Conservation (phyloP, 2,329 filamentous ascomycete species). For the Coniochaeta sp. region DNA sequence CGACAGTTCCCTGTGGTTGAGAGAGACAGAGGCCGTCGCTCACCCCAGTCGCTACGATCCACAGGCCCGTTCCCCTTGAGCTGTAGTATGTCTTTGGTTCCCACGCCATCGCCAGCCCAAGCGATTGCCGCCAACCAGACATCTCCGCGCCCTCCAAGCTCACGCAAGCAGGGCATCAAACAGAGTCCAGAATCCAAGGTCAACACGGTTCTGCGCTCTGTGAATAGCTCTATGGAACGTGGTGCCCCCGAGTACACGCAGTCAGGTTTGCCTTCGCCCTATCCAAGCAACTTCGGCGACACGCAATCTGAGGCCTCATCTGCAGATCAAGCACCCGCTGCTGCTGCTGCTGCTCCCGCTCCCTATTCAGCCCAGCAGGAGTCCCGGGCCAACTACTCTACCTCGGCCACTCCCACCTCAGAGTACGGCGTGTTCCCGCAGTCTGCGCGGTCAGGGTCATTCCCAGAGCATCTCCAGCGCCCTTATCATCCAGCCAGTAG, state of each 20-base stretch:
- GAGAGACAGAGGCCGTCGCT: background rate
- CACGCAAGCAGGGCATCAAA: conserved; percentile 8
- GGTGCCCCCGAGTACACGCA: conserved; percentile 71
- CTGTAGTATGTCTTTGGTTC: conserved; percentile 13
- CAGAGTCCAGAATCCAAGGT: conserved; percentile 3
- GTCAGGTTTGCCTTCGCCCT: conserved; percentile 78
- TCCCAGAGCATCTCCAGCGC: conserved; percentile 82
- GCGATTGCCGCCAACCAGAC: conserved; percentile 12
- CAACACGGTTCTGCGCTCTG: conserved; percentile 4
- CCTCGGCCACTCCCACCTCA: conserved; percentile 77
- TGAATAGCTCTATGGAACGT: conserved; percentile 37
- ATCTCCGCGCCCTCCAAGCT: conserved; percentile 9
- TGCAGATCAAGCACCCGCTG: conserved; percentile 91
- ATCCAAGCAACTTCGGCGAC: conserved; percentile 58
- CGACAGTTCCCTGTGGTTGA: background rate
- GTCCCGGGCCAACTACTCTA: conserved; percentile 67
- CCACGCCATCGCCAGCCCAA: conserved; percentile 10
- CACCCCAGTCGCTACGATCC: conserved; percentile 1
- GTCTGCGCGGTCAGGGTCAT: conserved; percentile 73
- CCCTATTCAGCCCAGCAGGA: conserved; percentile 78
- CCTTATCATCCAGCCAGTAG: conserved; percentile 73
- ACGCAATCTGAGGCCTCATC: conserved; percentile 75
- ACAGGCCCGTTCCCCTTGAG: conserved; percentile 6
- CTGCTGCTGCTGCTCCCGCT: conserved; percentile 86
- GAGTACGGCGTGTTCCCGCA: conserved; percentile 77